Base-by-base conservation (phyloP, 805 yeast genomes). In the Starmerella powellii region DNA sequence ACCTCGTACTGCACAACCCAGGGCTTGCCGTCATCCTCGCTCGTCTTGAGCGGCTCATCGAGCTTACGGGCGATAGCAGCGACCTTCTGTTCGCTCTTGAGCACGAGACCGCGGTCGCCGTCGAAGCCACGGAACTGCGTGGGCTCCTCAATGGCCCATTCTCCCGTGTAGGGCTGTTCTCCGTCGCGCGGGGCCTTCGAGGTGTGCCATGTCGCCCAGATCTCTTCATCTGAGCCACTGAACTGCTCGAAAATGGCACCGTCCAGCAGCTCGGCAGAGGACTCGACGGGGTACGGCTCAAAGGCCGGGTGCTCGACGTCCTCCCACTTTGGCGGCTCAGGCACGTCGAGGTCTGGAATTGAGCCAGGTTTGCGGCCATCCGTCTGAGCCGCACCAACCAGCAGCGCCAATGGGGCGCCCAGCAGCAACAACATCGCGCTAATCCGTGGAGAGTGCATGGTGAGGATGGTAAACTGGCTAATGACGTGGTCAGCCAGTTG, bases 1-100 rank as follows among this genome's bases (percentile, higher is more conserved):
- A 84, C 82, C 62, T 87, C 96, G 61, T 84, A 87, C 63, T 87
- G 96, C 32, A 85, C 63, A 8, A 87, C 95, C 48, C 87, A 66
- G 13, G 84, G 76, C 44, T 74, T 66, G 51, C 69, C 70, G 33
- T 28, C 37, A 20, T 17, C 27, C 20, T 35, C 20, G 10, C 66
- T 71, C 60, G 78, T 79, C 57, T 72, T 71, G 44, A 86, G 68
- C 2, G 78, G 71, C 21, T 60, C 44, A 16, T 73, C 73, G 42
- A 87, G 68, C 47, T 66, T 60, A 41, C 75, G 73, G 31, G 84
- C 76, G 52, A 87, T 82, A 33, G 93, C 94, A 59, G 84, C 86
- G 56, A 76, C 83, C 19, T 84, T 78, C 31, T 93, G 86, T 36
- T 77, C 76, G 16, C 79, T 64, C 56, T 78, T 80, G 59, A 80